Base-by-base conservation (phyloP, 805 yeast genomes). In the Suhomyces xylopsoci region DNA sequence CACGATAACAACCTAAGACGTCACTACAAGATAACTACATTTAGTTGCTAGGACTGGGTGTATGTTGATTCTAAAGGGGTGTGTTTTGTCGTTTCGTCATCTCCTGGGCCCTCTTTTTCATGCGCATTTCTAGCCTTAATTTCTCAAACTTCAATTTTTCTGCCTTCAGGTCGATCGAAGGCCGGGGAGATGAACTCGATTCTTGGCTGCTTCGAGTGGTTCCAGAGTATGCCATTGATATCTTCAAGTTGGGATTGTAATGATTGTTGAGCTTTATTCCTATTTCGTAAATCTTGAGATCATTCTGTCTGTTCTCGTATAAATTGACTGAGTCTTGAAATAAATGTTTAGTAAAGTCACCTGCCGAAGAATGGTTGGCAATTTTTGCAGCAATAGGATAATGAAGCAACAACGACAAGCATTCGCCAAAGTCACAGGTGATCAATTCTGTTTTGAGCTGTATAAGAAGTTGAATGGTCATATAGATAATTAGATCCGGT, bases 401-500 rank as follows among this genome's bases (percentile, higher is more conserved):
- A 61, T 80, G 85, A 26, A 81, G 65, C 6, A 81, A 62, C 15
- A 80, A 59, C 32, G 77, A 74, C 30, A 81, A 64, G 5, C 80
- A 75, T 55, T 81, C 84, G 12, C 82, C 77, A 57, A 80, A 81
- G 61, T 81, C 85, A 48, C 79, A 75, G 12, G 74, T 63, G 7
- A 77, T 73, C 34, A 80, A 60, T 5, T 71, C 73, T 1, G 76
- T 56, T 53, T 80, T 80, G 50, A 80, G 62, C 58, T 74, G 76
- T 14, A 80, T 69, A 15, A 81, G 59, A 47, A 81, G 59, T 7
- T 76, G 64, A 3, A 81, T 67, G 8, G 78, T 69, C 47, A 78
- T 60, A 50, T 70, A 78, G 3, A 73, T 75, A 17, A 81, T 46
- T 22, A 81, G 51, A 17, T 68, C 71, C 2, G 77, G 70, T 3